Evolutionary conservation across 176 grass and related monocot genomes (phyloP).

Genomic region (Carex cristatella): DNA sequence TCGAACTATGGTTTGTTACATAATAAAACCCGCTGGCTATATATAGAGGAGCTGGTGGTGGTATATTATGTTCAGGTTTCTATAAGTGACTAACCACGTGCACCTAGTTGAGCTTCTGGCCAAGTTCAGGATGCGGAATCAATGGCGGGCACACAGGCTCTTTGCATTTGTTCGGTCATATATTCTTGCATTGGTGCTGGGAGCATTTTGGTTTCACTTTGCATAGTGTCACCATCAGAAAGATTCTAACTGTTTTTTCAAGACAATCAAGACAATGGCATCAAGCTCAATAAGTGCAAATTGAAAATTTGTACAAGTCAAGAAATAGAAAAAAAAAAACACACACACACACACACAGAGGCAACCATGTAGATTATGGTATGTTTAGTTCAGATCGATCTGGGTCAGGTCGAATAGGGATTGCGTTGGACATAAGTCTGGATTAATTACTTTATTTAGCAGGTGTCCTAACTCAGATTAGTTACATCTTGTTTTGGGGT

Average conservation of each 20-base stretch:
- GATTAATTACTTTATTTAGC: no score
- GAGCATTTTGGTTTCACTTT: neutral
- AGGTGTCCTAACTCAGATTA: no score
- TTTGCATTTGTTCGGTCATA: neutral
- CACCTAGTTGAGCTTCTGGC: neutral
- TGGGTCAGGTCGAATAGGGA: no score
- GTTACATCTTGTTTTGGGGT: no score
- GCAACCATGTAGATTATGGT: no score
- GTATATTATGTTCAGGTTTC: neutral
- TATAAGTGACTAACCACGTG: neutral
- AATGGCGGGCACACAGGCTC: neutral
- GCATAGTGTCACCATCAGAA: neutral
- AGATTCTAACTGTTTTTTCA: neutral
- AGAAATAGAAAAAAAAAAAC: neutral
- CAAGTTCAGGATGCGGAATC: neutral
- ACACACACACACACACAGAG: no score
- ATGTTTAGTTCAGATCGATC: no score
- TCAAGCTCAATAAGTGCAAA: neutral
- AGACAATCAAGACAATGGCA: neutral
- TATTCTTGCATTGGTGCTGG: neutral
- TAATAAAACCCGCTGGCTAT: neutral
- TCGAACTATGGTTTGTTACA: neutral
- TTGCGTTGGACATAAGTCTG: no score
- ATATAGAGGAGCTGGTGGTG: neutral
- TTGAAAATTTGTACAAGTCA: neutral